phyloP scores from a whole-genome alignment of 1,139 yeast genomes.

The Geotrichum histeridarum region DNA sequence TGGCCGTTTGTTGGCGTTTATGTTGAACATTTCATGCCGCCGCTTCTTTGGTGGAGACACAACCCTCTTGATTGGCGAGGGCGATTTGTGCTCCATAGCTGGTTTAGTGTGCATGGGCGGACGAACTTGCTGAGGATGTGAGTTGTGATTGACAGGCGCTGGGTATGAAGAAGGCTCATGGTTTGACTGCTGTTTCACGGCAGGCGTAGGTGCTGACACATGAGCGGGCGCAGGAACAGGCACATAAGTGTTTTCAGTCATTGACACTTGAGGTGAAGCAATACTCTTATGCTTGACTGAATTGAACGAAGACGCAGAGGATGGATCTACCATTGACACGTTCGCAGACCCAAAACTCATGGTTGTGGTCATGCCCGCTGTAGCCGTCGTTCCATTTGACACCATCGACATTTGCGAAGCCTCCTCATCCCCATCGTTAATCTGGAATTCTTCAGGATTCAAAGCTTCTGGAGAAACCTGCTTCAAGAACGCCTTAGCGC shows the following conservation, averaged over 20 bases:
- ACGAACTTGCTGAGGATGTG: no score
- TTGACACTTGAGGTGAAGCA: not conserved
- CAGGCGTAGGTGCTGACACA: no score
- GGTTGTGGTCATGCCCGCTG: not conserved
- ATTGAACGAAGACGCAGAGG: not conserved
- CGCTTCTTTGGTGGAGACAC: not conserved
- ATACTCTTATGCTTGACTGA: not conserved
- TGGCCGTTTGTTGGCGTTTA: not conserved
- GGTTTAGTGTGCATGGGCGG: no score
- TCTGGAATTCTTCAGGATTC: conserved; percentile 17
- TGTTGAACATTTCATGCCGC: not conserved
- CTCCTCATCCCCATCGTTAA: conserved; percentile 27
- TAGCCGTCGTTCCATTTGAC: not conserved
- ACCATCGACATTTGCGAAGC: not conserved
- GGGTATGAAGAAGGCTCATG: no score
- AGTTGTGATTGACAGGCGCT: no score
- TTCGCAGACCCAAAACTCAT: not conserved
- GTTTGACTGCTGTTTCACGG: no score
- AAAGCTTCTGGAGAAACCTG: conserved; percentile 18
- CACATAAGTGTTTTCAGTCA: not conserved
- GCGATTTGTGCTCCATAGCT: no score
- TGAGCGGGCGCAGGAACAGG: no score
- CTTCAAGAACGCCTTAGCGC: conserved; percentile 8
- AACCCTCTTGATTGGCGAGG: not conserved
- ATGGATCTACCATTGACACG: not conserved